Evolutionary conservation across 495 filamentous ascomycete species (phyloP), one percentile per base, ranked within the genome.

Genomic region (Penicillium chermesinum): DNA sequence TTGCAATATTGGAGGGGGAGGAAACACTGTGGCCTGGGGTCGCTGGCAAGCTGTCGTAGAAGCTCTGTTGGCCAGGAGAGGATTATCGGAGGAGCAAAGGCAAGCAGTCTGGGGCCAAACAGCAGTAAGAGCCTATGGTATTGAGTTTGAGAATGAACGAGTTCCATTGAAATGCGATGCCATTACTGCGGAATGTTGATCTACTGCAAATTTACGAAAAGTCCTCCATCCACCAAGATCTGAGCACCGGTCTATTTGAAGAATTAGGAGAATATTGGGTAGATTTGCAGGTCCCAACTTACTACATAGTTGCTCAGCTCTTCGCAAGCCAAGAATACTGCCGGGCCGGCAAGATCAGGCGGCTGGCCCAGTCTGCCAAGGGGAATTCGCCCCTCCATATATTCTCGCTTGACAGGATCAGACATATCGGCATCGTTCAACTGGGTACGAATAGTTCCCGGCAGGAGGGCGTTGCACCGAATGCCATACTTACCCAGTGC

Each of bases 321-420:
- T 48, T 89, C 87, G 59, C 85, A 84, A 0, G 85, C 90, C 65
- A 95, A 69, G 66, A 94, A 95, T 30, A 96, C 86, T 18, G 90
- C 90, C 7, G 87, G 90, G 2, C 88, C 88, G 1, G 78, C 87
- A 64, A 94, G 57, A 73, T 95, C 88, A 33, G 53, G 55, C 19
- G 85, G 78, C 56, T 75, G 72, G 0, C 87, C 88, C 32, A 82
- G 80, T 55, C 87, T 73, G 0, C 89, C 88, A 38, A 95, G 62
- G 48, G 89, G 89, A 52, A 94, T 90, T 30, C 90, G 65, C 1
- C 79, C 82, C 66, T 95, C 88, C 85, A 91, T 93, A 67, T 94
- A 93, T 59, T 47, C 63, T 54, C 83, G 70, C 80, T 96, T 96
- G 48, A 56, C 75, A 17, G 84, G 73, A 49, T 72, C 63, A 22